Percentiles rank a stretch among this genome's conserved stretches.
Conservation (phyloP, 257 asterid species). For the Primulina eburnea region DNA sequence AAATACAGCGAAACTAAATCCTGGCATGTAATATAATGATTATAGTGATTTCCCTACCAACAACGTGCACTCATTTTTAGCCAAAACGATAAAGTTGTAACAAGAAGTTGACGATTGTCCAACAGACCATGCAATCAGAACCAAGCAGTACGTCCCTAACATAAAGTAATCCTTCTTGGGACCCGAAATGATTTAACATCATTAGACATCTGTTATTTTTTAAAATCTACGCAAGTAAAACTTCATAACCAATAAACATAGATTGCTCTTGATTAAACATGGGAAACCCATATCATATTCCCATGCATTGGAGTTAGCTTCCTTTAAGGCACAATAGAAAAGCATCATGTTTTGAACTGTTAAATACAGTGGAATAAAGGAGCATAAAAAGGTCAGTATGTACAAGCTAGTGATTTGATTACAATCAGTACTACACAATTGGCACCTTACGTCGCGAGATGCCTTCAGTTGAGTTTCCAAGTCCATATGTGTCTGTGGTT, state of each 20-base stretch:
- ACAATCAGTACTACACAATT: conserved; percentile 57
- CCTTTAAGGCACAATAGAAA: neutral
- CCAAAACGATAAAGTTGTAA: neutral
- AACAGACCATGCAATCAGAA: neutral
- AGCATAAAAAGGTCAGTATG: conserved; percentile 9
- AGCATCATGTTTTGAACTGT: neutral
- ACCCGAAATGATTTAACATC: neutral
- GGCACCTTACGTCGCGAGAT: conserved; percentile 99
- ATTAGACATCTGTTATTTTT: neutral
- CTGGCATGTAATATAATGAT: neutral
- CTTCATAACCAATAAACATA: no score
- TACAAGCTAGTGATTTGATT: conserved; percentile 12
- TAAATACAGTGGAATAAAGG: conserved; percentile 8
- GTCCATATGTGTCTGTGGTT: conserved; percentile 55
- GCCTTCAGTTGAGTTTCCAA: conserved; percentile 91
- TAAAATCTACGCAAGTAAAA: neutral
- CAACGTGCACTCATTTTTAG: neutral
- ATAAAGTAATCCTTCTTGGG: neutral
- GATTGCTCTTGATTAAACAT: neutral
- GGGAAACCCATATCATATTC: neutral
- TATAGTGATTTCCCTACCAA: neutral
- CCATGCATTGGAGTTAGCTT: no score
- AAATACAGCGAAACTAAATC: conserved; percentile 16
- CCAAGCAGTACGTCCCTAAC: neutral
- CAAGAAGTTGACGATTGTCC: neutral